Conservation (phyloP, 768 basidiomycete species). For the Calocybe indica region DNA sequence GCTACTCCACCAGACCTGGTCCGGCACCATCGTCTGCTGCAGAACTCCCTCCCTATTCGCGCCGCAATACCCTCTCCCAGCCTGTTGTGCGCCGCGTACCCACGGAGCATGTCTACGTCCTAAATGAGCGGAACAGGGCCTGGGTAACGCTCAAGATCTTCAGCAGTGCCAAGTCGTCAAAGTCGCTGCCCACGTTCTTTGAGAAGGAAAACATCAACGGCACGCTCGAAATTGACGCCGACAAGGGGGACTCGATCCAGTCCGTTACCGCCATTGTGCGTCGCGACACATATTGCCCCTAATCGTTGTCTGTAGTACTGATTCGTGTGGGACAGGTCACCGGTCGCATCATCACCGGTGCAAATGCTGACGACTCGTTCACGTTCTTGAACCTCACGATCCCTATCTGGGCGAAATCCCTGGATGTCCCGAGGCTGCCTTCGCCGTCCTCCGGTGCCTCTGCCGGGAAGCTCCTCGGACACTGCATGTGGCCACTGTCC, state of each 20-base stretch:
- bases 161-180: slow-evolving; percentile 48
- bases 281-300: neutral
- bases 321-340: slow-evolving; percentile 29
- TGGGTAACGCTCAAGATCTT: slow-evolving; percentile 40
- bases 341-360: slow-evolving; percentile 46
- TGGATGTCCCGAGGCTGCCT: slow-evolving; percentile 31
- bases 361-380: slow-evolving; percentile 33
- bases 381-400: slow-evolving; percentile 38
- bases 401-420: slow-evolving; percentile 44
- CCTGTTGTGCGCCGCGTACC: slow-evolving; percentile 35
- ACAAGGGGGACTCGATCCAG: slow-evolving; percentile 48
- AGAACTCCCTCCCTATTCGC: slow-evolving; percentile 45
- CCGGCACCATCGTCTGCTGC: slow-evolving; percentile 39
- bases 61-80: slow-evolving; percentile 37
- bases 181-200: slow-evolving; percentile 45
- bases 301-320: neutral
- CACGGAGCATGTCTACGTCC: slow-evolving; percentile 41
- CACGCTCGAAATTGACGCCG: slow-evolving; percentile 38
- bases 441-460: slow-evolving; percentile 34
- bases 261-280: slow-evolving; percentile 38
- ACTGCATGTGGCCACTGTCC: slow-evolving; percentile 42
- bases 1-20: slow-evolving; percentile 44
- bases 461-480: slow-evolving; percentile 38
- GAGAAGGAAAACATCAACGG: slow-evolving; percentile 51
- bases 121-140: slow-evolving; percentile 34